These are phyloP conservation scores for Xylariaceae sp. DNA, from an alignment of 2,329 filamentous ascomycete genomes.

Conservation along the genomic window DNA sequence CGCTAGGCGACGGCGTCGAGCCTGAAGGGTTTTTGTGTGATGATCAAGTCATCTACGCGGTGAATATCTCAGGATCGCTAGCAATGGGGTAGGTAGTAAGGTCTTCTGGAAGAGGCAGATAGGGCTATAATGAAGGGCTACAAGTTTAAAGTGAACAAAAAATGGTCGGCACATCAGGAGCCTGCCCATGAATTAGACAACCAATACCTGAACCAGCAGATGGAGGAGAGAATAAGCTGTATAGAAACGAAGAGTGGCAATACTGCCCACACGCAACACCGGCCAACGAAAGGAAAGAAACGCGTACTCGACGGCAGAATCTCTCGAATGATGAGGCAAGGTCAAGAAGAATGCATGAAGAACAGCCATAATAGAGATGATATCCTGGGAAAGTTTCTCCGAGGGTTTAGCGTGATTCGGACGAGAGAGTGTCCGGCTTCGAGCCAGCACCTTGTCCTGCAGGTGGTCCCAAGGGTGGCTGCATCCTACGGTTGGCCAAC, in stretches of 20 bases:
- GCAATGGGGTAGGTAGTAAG: conserved; percentile 35
- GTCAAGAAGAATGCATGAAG: conserved; percentile 39
- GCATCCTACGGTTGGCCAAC: conserved; percentile 20
- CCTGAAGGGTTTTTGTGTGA: conserved; percentile 40
- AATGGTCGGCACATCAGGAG: conserved; percentile 40
- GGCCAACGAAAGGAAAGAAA: conserved; percentile 40
- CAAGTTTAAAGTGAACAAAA: conserved; percentile 36
- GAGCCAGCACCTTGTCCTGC: conserved; percentile 38
- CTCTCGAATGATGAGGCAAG: conserved; percentile 43
- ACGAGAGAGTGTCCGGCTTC: conserved; percentile 42
- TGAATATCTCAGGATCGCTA: conserved; percentile 40
- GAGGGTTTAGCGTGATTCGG: conserved; percentile 37
- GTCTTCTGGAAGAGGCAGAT: conserved; percentile 21
- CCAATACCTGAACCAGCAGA: conserved; percentile 51
- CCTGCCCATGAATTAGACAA: conserved; percentile 52
- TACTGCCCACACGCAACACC: conserved; percentile 37
- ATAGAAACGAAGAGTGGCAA: conserved; percentile 44
- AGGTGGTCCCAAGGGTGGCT: conserved; percentile 35
- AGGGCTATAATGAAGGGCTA: conserved; percentile 38
- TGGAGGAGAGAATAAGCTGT: conserved; percentile 41
- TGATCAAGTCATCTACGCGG: conserved; percentile 55
- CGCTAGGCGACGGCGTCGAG: conserved; percentile 41
- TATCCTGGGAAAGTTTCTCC: conserved; percentile 32
- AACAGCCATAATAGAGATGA: conserved; percentile 34
- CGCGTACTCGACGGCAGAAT: conserved; percentile 41